Base-by-base conservation (phyloP, 768 basidiomycete species). In the Rubroboletus pulcherrimus region DNA sequence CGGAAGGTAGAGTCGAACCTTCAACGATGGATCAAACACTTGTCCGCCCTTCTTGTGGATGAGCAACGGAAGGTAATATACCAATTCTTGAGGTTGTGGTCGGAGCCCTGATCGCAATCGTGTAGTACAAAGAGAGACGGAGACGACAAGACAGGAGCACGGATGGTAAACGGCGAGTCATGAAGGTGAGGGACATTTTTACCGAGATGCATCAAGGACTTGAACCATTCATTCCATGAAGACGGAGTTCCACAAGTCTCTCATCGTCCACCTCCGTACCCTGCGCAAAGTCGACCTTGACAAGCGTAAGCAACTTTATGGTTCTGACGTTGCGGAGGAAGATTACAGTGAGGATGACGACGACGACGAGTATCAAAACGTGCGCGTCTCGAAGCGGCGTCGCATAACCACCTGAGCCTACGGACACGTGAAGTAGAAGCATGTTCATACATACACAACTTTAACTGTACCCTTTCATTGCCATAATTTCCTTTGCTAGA, bases 171-270 rank as follows among this genome's bases (percentile, higher is more conserved):
- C 58, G 80, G n/a, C 79, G 81, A 31, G 63, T 84, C 33, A 66
- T 75, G 37, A 89, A 86, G 81, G 89, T 87, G 50, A 54, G 77
- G 55, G 21, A 5, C 30, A 29, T 46, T 48, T 44, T 56, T 51
- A 34, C 33, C 41, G 14, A 11, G 26, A 12, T 12, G n/a, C 41
- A 38, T 43, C 7, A 4, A 26, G 43, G 30, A 39, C 21, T 33
- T 65, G 30, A 58, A 50, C 6, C 19, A 34, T 43, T 7, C 11
- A 34, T 41, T 47, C 34, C 30, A 5, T 38, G 49, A 34, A 91
- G 89, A 85, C 75, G 61, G 85, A 87, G 30, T 91, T 91, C 62
- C 75, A 86, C 62, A 88, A 81, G 66, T 81, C 82, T 4, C 71
- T 91, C 47, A 73, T 78, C 10, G 52, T 71, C n/a, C 77, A 81